Evolutionary conservation across 2,329 filamentous ascomycete species (phyloP).

Genomic region (Colletotrichum noveboracense): DNA sequence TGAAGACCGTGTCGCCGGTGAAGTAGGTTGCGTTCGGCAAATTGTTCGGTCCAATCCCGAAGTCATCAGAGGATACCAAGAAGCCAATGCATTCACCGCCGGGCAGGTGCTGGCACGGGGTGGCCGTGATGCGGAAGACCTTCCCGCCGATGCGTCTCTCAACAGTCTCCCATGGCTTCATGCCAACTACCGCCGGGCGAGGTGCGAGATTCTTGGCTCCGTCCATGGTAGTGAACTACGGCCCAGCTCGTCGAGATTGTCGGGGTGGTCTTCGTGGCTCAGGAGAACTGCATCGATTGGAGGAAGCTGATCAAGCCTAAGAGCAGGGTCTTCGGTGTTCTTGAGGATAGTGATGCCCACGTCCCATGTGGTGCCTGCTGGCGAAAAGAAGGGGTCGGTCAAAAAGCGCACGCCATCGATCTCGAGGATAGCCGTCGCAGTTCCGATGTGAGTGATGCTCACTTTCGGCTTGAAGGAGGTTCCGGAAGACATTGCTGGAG

Average conservation of each 20-base stretch:
- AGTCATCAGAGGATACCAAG: slow-evolving; percentile 38
- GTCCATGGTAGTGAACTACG: slow-evolving; percentile 50
- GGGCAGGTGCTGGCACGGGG: slow-evolving; percentile 48
- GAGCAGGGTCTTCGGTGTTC: slow-evolving; percentile 35
- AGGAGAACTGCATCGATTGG: slow-evolving; percentile 53
- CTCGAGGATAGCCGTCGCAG: slow-evolving; percentile 52
- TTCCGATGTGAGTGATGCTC: slow-evolving; percentile 49
- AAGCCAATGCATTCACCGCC: slow-evolving; percentile 51
- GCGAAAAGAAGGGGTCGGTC: slow-evolving; percentile 49
- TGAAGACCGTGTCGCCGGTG: slow-evolving; percentile 53
- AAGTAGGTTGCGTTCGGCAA: slow-evolving; percentile 53
- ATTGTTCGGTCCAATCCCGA: slow-evolving; percentile 39
- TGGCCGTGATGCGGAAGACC: slow-evolving; percentile 43
- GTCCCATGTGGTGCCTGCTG: slow-evolving; percentile 34
- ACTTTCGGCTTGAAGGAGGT: not conserved
- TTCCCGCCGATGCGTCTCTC: slow-evolving; percentile 29
- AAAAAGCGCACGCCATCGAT: slow-evolving; percentile 46
- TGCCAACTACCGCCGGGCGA: slow-evolving; percentile 43
- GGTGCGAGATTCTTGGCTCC: slow-evolving; percentile 48
- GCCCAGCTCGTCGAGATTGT: slow-evolving; percentile 53
- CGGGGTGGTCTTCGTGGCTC: slow-evolving; percentile 55
- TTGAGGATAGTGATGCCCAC: slow-evolving; percentile 28
- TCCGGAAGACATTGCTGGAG: not conserved
- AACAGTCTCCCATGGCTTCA: slow-evolving; percentile 43
- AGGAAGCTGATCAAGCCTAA: slow-evolving; percentile 43